phyloP scores from a whole-genome alignment of 805 yeast genomes.

The Kluyveromyces aestuarii region DNA sequence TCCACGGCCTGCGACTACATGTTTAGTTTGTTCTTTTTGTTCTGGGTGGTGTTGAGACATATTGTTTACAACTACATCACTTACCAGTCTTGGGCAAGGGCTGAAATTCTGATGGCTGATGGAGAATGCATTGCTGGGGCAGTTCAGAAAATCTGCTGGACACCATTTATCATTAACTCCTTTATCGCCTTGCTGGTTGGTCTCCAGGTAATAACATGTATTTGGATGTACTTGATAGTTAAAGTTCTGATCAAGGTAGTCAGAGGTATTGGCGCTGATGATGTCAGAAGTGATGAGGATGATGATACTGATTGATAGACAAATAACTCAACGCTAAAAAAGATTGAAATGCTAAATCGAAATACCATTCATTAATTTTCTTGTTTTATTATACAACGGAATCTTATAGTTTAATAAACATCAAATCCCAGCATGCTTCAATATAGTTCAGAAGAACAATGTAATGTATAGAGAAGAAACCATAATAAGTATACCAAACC shows the following conservation, averaged over 20 bases:
- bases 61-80: slow-evolving; percentile 60
- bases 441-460: slow-evolving; percentile 6
- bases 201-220: slow-evolving; percentile 52
- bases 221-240: slow-evolving; percentile 70
- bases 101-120: slow-evolving; percentile 37
- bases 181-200: slow-evolving; percentile 52
- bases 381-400: background rate
- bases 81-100: slow-evolving; percentile 45
- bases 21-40: slow-evolving; percentile 56
- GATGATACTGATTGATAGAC: slow-evolving; percentile 27
- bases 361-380: background rate
- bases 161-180: slow-evolving; percentile 32
- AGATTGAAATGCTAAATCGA: background rate
- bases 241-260: slow-evolving; percentile 64
- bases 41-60: slow-evolving; percentile 70
- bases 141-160: slow-evolving; percentile 41
- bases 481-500: slow-evolving; percentile 70
- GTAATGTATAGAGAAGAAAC: slow-evolving; percentile 47
- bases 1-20: slow-evolving; percentile 52
- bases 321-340: too few relatives aligned
- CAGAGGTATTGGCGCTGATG: slow-evolving; percentile 63
- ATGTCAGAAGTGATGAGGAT: slow-evolving; percentile 76
- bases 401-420: background rate
- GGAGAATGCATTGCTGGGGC: slow-evolving; percentile 32
- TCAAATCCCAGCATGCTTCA: background rate